A percentile compares a stretch with the other conserved stretches of the same genome.
Conservation (phyloP, 805 yeast species). For the Tanozyma kutaoensis region DNA sequence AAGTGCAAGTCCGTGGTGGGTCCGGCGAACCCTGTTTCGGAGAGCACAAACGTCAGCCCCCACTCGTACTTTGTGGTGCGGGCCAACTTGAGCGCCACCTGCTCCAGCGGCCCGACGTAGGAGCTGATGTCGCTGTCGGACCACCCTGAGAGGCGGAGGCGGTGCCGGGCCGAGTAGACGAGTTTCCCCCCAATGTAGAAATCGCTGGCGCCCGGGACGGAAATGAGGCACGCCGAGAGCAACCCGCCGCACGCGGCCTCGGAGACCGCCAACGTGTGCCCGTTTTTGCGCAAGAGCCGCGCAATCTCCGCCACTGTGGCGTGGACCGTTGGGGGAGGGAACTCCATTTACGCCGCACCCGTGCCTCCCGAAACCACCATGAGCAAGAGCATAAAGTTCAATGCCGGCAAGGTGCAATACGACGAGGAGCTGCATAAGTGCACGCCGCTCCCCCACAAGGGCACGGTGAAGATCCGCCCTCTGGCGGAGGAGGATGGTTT, state of each 20-base stretch:
- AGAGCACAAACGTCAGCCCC: slow-evolving; percentile 70
- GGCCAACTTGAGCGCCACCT: slow-evolving; percentile 64
- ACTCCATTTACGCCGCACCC: no score
- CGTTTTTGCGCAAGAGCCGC: slow-evolving; percentile 31
- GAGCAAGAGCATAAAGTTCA: slow-evolving; percentile 34
- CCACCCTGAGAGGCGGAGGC: slow-evolving; percentile 74
- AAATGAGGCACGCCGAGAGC: slow-evolving; percentile 64
- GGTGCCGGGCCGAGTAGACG: slow-evolving; percentile 63
- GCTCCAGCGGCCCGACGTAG: slow-evolving; percentile 75
- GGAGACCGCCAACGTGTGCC: slow-evolving; percentile 63
- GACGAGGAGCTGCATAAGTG: slow-evolving; percentile 50
- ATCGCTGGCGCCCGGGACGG: slow-evolving; percentile 75
- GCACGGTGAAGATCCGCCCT: slow-evolving; percentile 45
- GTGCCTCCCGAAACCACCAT: no score
- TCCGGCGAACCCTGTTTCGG: slow-evolving; percentile 86
- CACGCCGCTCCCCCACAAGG: slow-evolving; percentile 61
- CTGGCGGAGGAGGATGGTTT: slow-evolving; percentile 62
- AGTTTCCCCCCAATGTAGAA: slow-evolving; percentile 79
- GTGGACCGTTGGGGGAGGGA: slow-evolving; percentile 49
- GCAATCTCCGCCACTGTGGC: slow-evolving; percentile 46
- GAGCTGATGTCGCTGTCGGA: slow-evolving; percentile 49
- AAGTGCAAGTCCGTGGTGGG: slow-evolving; percentile 25
- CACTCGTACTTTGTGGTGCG: slow-evolving; percentile 67
- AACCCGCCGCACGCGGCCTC: slow-evolving; percentile 91
- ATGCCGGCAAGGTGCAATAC: slow-evolving; percentile 67